A percentile compares a stretch with the other conserved stretches of the same genome.
Evolutionary conservation across 2,329 filamentous ascomycete genomes (phyloP).

Genomic region (Diplocarpon rosae): DNA sequence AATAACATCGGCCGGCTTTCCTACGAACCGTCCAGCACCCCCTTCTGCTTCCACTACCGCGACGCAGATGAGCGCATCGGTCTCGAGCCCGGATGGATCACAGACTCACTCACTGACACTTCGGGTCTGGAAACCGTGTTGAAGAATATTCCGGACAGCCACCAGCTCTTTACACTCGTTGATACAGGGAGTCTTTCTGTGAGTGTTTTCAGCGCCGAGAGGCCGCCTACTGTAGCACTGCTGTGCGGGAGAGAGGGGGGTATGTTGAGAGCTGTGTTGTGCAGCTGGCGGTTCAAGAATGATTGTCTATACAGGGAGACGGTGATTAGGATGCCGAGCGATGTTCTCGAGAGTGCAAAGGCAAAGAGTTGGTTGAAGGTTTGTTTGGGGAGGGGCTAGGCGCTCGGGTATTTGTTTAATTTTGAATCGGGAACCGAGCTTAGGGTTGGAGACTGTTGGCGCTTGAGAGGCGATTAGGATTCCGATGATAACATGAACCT

Average conservation of each 20-base stretch:
- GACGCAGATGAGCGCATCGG: not conserved
- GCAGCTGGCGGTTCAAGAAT: slow-evolving; percentile 28
- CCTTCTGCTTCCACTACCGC: not conserved
- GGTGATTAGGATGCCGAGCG: slow-evolving; percentile 1
- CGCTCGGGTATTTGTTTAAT: too few species aligned
- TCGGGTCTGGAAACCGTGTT: slow-evolving; percentile 13
- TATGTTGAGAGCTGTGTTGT: slow-evolving; percentile 27
- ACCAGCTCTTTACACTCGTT: slow-evolving; percentile 24
- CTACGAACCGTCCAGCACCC: slow-evolving; percentile 8
- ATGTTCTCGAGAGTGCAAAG: slow-evolving; percentile 1
- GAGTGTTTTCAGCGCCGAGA: slow-evolving; percentile 23
- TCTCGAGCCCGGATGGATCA: slow-evolving; percentile 4
- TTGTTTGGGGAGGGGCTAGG: slow-evolving; percentile 1
- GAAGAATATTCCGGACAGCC: slow-evolving; percentile 3
- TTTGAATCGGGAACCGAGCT: not conserved
- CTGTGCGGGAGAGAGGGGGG: slow-evolving; percentile 27
- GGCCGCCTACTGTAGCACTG: slow-evolving; percentile 27
- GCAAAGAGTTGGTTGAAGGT: slow-evolving; percentile 9
- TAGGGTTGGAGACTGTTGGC: too few species aligned
- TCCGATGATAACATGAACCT: too few species aligned
- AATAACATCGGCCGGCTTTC: slow-evolving; percentile 12
- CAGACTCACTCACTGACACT: not conserved
- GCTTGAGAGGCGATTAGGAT: too few species aligned
- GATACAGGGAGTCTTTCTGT: slow-evolving; percentile 26
- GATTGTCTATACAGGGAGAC: slow-evolving; percentile 5